phyloP scores from a whole-genome alignment of 148 eudicot species.

The Amaranthus palmeri region DNA sequence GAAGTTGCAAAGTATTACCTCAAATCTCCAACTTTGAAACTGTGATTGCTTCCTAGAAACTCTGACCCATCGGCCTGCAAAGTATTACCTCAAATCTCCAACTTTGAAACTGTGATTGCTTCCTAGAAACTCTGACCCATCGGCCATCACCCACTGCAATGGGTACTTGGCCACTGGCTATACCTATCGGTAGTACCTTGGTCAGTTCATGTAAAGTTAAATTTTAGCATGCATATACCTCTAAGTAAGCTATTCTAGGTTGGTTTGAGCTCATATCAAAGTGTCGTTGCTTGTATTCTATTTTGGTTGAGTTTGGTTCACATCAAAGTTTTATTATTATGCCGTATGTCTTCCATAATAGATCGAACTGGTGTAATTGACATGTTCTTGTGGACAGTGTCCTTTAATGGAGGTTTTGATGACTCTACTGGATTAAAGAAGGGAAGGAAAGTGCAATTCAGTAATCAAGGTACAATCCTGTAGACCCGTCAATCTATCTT shows the following conservation, averaged over 20 bases:
- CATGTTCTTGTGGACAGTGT: slow-evolving; percentile 16
- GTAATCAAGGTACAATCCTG: slow-evolving; percentile 38
- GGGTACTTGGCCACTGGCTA: not conserved
- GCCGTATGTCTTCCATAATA: not conserved
- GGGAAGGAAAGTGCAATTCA: slow-evolving; percentile 65
- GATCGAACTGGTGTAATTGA: not conserved
- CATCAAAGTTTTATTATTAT: not conserved
- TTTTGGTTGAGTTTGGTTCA: not conserved
- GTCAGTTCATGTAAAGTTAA: not conserved
- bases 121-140: too few species aligned
- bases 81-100: not conserved
- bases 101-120: not conserved
- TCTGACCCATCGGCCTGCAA: not conserved
- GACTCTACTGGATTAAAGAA: slow-evolving; percentile 47
- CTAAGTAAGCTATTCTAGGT: not conserved
- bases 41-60: too few species aligned
- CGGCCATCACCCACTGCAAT: not conserved
- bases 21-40: not conserved
- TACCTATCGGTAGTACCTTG: not conserved
- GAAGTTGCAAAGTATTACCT: not conserved
- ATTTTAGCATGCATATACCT: not conserved
- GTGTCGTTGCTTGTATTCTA: too few species aligned
- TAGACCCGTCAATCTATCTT: not conserved
- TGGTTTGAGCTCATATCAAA: not conserved
- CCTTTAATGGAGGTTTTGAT: slow-evolving; percentile 50